These are phyloP conservation scores for Iberis amara DNA, from an alignment of 441 rosid genomes.

Conservation along the genomic window DNA sequence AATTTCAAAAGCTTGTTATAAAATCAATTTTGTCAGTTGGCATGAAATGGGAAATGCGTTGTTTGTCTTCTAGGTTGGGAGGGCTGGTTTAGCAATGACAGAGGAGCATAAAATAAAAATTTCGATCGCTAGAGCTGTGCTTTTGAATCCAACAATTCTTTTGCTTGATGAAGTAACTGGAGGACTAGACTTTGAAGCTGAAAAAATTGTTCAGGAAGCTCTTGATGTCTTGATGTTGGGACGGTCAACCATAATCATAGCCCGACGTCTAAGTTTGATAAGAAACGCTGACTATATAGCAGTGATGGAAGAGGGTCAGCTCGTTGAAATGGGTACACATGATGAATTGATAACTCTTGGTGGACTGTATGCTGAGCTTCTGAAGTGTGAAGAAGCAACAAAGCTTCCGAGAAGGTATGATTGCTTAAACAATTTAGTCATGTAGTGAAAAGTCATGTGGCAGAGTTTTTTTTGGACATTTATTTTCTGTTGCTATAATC, in stretches of 20 bases:
- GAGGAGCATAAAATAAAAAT: slow-evolving; percentile 94
- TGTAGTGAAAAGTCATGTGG: slow-evolving; percentile 36
- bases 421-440: slow-evolving; percentile 15
- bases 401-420: slow-evolving; percentile 96
- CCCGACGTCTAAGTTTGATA: slow-evolving; percentile 87
- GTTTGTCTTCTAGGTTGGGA: slow-evolving; percentile 61
- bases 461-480: slow-evolving; percentile 29
- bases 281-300: slow-evolving; percentile 97
- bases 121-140: slow-evolving; percentile 97
- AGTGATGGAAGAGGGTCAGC: slow-evolving; percentile 99
- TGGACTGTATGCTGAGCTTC: slow-evolving; percentile 91
- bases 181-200: slow-evolving; percentile 96
- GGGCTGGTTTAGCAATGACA: slow-evolving; percentile 76
- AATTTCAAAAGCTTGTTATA: not conserved
- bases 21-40: slow-evolving; percentile 1
- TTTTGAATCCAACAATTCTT: slow-evolving; percentile 80
- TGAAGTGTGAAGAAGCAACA: slow-evolving; percentile 95
- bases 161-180: slow-evolving; percentile 98
- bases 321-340: slow-evolving; percentile 98
- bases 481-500: slow-evolving; percentile 16
- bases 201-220: slow-evolving; percentile 85
- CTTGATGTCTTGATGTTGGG: slow-evolving; percentile 95
- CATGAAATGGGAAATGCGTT: slow-evolving; percentile 15
- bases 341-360: slow-evolving; percentile 74
- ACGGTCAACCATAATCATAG: slow-evolving; percentile 93